Conservation (phyloP, 306 rosid genomes). For the Mimosa bimucronata region DNA sequence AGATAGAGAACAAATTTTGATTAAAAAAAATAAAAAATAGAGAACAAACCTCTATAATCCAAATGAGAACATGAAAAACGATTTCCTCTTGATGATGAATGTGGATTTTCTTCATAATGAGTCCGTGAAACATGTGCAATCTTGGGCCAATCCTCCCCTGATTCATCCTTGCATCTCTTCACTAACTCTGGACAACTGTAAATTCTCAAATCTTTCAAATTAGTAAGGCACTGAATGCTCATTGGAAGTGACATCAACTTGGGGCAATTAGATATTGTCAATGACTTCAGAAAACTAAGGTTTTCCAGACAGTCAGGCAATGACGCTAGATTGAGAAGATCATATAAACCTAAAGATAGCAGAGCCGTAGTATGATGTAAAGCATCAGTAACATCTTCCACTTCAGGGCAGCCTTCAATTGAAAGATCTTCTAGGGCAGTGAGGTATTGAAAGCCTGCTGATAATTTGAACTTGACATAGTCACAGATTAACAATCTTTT, state of each 20-base stretch:
- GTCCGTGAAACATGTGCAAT: too few relatives aligned
- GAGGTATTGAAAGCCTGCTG: slow-evolving; percentile 20
- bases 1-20: too few relatives aligned
- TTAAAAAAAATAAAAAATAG: too few relatives aligned
- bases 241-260: slow-evolving; percentile 15
- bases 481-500: background rate
- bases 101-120: too few relatives aligned
- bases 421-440: background rate
- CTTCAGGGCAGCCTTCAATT: background rate
- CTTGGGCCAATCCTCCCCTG: too few relatives aligned
- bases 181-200: too few relatives aligned
- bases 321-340: too few relatives aligned
- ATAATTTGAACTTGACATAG: slow-evolving; percentile 6
- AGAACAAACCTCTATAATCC: background rate
- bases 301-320: too few relatives aligned
- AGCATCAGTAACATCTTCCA: slow-evolving; percentile 25
- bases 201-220: background rate
- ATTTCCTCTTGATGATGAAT: background rate
- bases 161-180: too few relatives aligned
- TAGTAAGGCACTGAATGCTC: background rate
- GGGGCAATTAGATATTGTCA: too few relatives aligned
- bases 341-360: too few relatives aligned
- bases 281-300: too few relatives aligned
- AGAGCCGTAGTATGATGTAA: slow-evolving; percentile 25
- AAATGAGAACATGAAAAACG: background rate